Percentiles rank a stretch among this genome's conserved stretches.
Conservation (phyloP, 1,284 basidiomycete species). For the Microstroma glucosiphilum region DNA sequence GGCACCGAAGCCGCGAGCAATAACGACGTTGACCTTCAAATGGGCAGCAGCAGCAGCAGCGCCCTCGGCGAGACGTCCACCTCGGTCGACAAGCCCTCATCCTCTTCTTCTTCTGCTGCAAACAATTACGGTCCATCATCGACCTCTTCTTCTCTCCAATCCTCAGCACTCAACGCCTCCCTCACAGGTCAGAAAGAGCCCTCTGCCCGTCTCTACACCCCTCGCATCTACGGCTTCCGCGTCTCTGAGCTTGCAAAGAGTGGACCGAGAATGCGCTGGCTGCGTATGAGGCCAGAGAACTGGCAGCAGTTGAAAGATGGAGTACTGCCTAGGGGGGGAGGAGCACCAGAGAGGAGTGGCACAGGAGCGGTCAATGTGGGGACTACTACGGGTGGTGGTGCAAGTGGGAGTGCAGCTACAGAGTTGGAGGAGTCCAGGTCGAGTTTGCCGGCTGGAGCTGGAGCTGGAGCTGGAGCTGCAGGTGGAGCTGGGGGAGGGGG, state of each 20-base stretch:
- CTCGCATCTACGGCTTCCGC: conserved; percentile 79
- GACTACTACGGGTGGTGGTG: background rate
- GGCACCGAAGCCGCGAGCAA: background rate
- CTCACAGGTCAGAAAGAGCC: conserved; percentile 34
- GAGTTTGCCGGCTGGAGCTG: background rate
- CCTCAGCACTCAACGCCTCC: conserved; percentile 13
- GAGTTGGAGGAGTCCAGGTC: background rate
- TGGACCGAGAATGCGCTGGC: conserved; percentile 94
- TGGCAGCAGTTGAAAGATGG: conserved; percentile 66
- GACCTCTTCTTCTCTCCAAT: background rate
- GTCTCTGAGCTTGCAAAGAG: conserved; percentile 63
- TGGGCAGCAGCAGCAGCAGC: conserved; percentile 2
- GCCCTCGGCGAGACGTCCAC: background rate
- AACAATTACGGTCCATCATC: background rate
- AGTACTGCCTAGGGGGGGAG: background rate
- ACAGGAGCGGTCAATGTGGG: conserved; percentile 7
- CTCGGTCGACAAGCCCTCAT: background rate
- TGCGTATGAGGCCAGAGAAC: conserved; percentile 73
- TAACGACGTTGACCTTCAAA: background rate
- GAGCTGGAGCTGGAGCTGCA: no score
- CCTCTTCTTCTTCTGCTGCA: conserved; percentile 5
- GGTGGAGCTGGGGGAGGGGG: background rate
- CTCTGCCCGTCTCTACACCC: conserved; percentile 66
- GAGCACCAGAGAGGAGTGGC: conserved; percentile 3
- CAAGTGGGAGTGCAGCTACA: background rate